Evolutionary conservation across 768 basidiomycete species (phyloP), one percentile per base, ranked within the genome.

Genomic region (Suillus americanus): DNA sequence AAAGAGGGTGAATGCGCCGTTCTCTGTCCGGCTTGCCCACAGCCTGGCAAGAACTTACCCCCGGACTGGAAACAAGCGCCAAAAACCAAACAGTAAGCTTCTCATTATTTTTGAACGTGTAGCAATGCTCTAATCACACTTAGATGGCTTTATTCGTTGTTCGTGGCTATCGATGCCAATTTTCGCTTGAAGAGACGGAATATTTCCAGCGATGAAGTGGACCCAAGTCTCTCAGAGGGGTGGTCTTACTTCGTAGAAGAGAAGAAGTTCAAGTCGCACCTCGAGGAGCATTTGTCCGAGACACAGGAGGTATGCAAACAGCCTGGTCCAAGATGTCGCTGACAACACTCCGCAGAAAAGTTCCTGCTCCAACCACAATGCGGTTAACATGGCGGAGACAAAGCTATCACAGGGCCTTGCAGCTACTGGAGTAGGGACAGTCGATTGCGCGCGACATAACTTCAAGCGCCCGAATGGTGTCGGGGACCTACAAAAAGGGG

Each of bases 101-200:
- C 10, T 18, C 9, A 14, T 38, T n/a, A 50, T 30, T 30, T 30
- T 30, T 4, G 4, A 30, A 30, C 30, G 4, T 30, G 4, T 2
- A 30, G 30, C 30, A 30, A 30, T 30, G 30, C 30, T 2, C 30
- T 30, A 30, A 30, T 30, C 30, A 30, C 30, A 23, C 12, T 3
- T 41, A 77, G 77, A 62, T 78, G n/a, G 73, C 41, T 76, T 3
- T 72, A 74, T 60, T 45, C 48, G 0, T 43, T 69, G 5, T 74
- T 75, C 53, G 33, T 78, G 1, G 71, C 69, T 1, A 71, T 79
- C 1, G 75, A 78, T 59, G 70, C 75, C 2, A 78, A 78, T 64
- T 79, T 79, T 59, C 63, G 73, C 0, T 67, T 78, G 25, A 75
- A 75, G 43, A 59, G 69, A 8, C 63, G 65, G 33, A 67, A 69